These are phyloP conservation scores for Cercospora brassicicola DNA, from an alignment of 2,329 filamentous ascomycete genomes.

Conservation along the genomic window DNA sequence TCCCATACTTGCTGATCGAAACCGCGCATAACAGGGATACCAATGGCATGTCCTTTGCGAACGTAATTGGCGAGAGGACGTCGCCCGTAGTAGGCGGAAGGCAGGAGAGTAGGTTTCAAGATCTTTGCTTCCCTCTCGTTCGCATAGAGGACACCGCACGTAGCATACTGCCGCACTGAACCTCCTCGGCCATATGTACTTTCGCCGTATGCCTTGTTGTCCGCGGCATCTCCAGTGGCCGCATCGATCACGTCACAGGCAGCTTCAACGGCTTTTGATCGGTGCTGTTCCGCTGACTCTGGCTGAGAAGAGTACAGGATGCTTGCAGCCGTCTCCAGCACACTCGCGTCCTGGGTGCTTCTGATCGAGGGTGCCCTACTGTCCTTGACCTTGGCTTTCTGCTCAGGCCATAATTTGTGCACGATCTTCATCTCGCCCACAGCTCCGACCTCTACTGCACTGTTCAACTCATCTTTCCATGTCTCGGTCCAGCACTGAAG, in stretches of 20 bases:
- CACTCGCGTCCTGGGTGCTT: conserved; percentile 9
- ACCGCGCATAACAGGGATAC: conserved; percentile 82
- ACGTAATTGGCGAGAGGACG: conserved; percentile 77
- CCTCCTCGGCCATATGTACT: conserved; percentile 46
- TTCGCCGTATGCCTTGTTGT: conserved; percentile 52
- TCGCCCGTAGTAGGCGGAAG: conserved; percentile 81
- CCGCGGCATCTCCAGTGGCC: conserved; percentile 50
- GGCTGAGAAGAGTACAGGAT: conserved; percentile 38
- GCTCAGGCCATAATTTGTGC: conserved; percentile 75
- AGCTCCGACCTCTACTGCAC: conserved; percentile 85
- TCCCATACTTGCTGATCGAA: conserved; percentile 80
- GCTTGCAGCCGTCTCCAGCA: conserved; percentile 27
- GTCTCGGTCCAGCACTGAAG: conserved; percentile 80
- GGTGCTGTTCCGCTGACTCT: conserved; percentile 47
- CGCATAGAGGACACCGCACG: conserved; percentile 83
- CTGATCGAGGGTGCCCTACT: conserved; percentile 41
- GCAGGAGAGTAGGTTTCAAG: conserved; percentile 78
- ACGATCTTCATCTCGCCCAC: conserved; percentile 88
- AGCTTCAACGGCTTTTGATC: conserved; percentile 45
- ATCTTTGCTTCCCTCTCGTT: conserved; percentile 76
- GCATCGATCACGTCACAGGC: conserved; percentile 53
- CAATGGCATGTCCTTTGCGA: conserved; percentile 76
- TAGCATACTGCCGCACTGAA: conserved; percentile 61
- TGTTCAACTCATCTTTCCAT: conserved; percentile 87
- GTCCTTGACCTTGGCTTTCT: conserved; percentile 56